Percentiles rank a stretch among this genome's conserved stretches.
Evolutionary conservation across 2,329 filamentous ascomycete genomes (phyloP).

Genomic region (Neofusicoccum kwambonambiense): DNA sequence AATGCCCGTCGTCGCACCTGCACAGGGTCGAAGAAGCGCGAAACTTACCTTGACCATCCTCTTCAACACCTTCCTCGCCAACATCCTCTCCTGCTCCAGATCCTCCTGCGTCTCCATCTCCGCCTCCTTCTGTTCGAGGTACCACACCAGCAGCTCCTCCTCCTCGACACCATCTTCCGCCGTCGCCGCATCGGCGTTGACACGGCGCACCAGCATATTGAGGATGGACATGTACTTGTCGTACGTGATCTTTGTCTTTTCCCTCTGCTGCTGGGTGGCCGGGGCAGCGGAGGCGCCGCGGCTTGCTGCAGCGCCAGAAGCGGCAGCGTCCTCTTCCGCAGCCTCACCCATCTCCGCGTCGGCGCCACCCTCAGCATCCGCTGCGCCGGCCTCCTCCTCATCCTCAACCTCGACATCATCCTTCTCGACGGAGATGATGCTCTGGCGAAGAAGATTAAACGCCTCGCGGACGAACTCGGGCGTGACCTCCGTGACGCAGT

Average conservation of each 20-base stretch:
- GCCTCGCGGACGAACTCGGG: slow-evolving; percentile 86
- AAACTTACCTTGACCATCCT: slow-evolving; percentile 86
- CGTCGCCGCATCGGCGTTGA: slow-evolving; percentile 76
- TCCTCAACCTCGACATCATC: slow-evolving; percentile 95
- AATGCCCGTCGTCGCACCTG: no score
- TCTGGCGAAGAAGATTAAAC: slow-evolving; percentile 85
- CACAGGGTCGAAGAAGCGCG: background rate
- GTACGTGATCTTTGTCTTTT: slow-evolving; percentile 87
- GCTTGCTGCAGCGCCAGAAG: slow-evolving; percentile 23
- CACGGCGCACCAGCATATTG: slow-evolving; percentile 76
- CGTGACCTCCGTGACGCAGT: slow-evolving; percentile 88
- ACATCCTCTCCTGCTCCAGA: slow-evolving; percentile 68
- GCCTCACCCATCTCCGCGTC: slow-evolving; percentile 29
- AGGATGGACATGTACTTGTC: slow-evolving; percentile 93
- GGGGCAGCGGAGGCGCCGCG: slow-evolving; percentile 41
- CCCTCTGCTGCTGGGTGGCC: slow-evolving; percentile 34
- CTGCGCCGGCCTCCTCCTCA: slow-evolving; percentile 63
- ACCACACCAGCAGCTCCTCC: slow-evolving; percentile 81
- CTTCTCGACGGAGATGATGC: slow-evolving; percentile 96
- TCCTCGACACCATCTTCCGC: slow-evolving; percentile 81
- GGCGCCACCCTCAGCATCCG: slow-evolving; percentile 50
- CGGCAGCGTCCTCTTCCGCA: slow-evolving; percentile 37
- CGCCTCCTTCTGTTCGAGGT: slow-evolving; percentile 85
- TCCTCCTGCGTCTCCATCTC: slow-evolving; percentile 80
- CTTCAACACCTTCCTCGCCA: slow-evolving; percentile 84